These are phyloP conservation scores for Fusarium buharicum DNA, from an alignment of 2,329 filamentous ascomycete species.

Conservation along the genomic window DNA sequence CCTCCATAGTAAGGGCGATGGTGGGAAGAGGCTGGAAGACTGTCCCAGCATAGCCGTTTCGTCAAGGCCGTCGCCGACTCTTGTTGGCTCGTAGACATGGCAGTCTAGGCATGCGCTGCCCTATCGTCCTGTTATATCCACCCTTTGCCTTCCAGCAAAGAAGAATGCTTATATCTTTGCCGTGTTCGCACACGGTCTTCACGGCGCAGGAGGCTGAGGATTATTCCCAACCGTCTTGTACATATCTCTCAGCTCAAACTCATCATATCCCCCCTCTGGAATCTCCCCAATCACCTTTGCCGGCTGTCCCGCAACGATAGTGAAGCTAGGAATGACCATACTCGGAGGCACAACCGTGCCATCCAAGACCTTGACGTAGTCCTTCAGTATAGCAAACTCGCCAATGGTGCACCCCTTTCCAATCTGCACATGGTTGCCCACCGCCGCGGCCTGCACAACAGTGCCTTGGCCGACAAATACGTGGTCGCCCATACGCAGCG, in stretches of 20 bases:
- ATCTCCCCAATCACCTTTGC: constrained; percentile 85
- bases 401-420: constrained; percentile 81
- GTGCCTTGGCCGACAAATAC: constrained; percentile 84
- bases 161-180: neutral
- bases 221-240: constrained; percentile 74
- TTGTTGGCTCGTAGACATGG: neutral
- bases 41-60: neutral
- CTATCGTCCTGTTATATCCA: no score
- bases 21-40: neutral
- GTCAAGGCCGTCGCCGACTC: neutral
- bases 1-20: neutral
- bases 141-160: neutral
- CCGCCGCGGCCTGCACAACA: constrained; percentile 82
- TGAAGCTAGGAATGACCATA: constrained; percentile 94
- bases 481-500: constrained; percentile 92
- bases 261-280: constrained; percentile 73
- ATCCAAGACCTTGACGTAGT: constrained; percentile 89
- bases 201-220: constrained; percentile 49
- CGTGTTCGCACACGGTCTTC: constrained; percentile 12
- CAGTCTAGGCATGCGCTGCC: neutral
- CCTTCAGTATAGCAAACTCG: constrained; percentile 91
- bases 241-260: constrained; percentile 71
- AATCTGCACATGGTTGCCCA: constrained; percentile 88
- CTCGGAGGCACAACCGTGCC: constrained; percentile 84
- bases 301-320: constrained; percentile 85